A percentile compares a stretch with the other conserved stretches of the same genome.
These are phyloP conservation scores for Yarrowia osloensis DNA, from an alignment of 805 yeast genomes.

Conservation along the genomic window DNA sequence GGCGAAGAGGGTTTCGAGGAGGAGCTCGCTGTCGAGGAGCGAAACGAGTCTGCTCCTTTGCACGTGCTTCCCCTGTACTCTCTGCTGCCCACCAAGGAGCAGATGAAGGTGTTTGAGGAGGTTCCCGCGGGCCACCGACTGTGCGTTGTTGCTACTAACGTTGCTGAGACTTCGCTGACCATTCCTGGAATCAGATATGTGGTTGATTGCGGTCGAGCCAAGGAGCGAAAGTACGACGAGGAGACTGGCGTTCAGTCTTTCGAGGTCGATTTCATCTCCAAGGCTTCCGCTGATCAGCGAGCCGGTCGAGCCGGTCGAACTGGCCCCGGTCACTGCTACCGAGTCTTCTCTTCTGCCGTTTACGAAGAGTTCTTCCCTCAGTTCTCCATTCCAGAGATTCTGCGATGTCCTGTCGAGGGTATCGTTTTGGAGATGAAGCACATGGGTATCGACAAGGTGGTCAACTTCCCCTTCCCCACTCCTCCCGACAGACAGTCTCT, in stretches of 20 bases:
- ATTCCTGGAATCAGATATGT: slow-evolving; percentile 95
- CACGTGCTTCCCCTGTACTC: slow-evolving; percentile 93
- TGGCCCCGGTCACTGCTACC: slow-evolving; percentile 96
- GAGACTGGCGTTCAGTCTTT: slow-evolving; percentile 90
- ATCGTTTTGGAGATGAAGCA: slow-evolving; percentile 94
- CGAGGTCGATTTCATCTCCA: slow-evolving; percentile 87
- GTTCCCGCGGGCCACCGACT: slow-evolving; percentile 86
- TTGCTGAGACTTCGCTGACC: slow-evolving; percentile 96
- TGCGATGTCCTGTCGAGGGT: slow-evolving; percentile 95
- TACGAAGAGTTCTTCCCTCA: slow-evolving; percentile 81
- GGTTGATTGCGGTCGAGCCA: slow-evolving; percentile 91
- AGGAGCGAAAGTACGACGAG: slow-evolving; percentile 80
- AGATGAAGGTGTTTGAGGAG: slow-evolving; percentile 82
- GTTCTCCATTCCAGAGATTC: slow-evolving; percentile 85
- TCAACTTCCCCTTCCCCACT: slow-evolving; percentile 95
- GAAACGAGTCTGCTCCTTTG: slow-evolving; percentile 74
- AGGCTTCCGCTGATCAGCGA: slow-evolving; percentile 95
- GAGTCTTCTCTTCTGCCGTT: slow-evolving; percentile 90
- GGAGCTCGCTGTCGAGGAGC: slow-evolving; percentile 58
- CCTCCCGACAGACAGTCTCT: slow-evolving; percentile 72
- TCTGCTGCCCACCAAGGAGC: slow-evolving; percentile 88
- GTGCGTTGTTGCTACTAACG: slow-evolving; percentile 94
- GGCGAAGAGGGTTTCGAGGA: slow-evolving; percentile 60
- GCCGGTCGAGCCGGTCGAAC: slow-evolving; percentile 98
- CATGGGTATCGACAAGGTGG: slow-evolving; percentile 90